phyloP scores from a whole-genome alignment of 73 alveolate genomes.

The Paramecium sexaurelia region DNA sequence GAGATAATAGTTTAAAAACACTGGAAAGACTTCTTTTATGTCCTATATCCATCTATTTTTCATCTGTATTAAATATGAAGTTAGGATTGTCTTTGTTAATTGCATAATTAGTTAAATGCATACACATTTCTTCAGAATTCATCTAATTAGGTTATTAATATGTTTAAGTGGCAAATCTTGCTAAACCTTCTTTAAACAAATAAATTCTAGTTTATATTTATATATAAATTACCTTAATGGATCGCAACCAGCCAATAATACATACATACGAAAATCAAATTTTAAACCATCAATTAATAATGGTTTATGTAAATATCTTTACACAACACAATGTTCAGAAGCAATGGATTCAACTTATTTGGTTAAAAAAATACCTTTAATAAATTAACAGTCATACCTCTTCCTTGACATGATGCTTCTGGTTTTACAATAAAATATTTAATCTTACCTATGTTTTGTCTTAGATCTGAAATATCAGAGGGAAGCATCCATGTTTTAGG shows the following conservation, averaged over 20 bases:
- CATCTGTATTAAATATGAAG: conserved; percentile 81
- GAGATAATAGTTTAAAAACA: not conserved
- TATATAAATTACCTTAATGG: conserved; percentile 69
- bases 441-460: conserved; percentile 67
- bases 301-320: conserved; percentile 92
- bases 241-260: conserved; percentile 91
- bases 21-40: conserved; percentile 81
- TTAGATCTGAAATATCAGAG: conserved; percentile 78
- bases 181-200: conserved; percentile 93
- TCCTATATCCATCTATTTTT: conserved; percentile 82
- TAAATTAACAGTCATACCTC: conserved; percentile 51
- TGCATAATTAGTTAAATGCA: conserved; percentile 94
- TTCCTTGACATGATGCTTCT: conserved; percentile 88
- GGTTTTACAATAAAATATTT: conserved; percentile 83
- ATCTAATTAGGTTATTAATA: conserved; percentile 78
- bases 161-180: conserved; percentile 95
- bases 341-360: conserved; percentile 74
- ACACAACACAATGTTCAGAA: conserved; percentile 84
- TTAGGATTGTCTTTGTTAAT: conserved; percentile 80
- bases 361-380: conserved; percentile 76
- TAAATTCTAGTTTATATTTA: conserved; percentile 73
- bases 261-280: conserved; percentile 95
- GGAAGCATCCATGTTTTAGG: conserved; percentile 92
- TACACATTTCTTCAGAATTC: conserved; percentile 81
- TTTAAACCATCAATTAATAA: conserved; percentile 89